phyloP scores from a whole-genome alignment of 495 filamentous ascomycete species.

The Cercophora sp. region DNA sequence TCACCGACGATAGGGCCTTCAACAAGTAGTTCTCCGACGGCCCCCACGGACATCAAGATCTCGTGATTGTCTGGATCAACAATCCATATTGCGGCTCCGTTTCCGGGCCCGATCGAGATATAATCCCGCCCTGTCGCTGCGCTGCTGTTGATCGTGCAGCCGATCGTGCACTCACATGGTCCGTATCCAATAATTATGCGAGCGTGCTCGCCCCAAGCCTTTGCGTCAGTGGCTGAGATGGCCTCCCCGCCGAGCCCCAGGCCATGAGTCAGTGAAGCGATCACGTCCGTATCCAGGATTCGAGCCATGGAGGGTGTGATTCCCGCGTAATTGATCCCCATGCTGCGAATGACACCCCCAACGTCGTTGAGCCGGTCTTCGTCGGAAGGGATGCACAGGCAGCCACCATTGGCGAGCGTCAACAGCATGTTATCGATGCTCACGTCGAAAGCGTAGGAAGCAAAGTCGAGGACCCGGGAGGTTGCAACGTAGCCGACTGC shows the following conservation, averaged over 20 bases:
- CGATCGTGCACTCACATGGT: conserved; percentile 47
- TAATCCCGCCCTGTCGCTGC: conserved; percentile 37
- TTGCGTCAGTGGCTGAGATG: conserved; percentile 12
- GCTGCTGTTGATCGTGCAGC: conserved; percentile 44
- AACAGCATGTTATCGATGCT: conserved; percentile 54
- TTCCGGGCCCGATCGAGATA: conserved; percentile 21
- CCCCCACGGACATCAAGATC: conserved; percentile 37
- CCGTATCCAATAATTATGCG: conserved; percentile 52
- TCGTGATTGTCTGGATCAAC: conserved; percentile 29
- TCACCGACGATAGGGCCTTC: conserved; percentile 45
- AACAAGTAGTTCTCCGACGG: conserved; percentile 45
- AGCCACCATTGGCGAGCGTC: conserved; percentile 43
- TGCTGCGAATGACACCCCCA: conserved; percentile 24
- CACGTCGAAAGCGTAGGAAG: conserved; percentile 57
- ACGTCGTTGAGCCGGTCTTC: conserved; percentile 29
- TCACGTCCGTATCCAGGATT: conserved; percentile 16
- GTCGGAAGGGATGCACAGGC: conserved; percentile 35
- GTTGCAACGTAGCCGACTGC: conserved; percentile 12
- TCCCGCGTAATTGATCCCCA: conserved; percentile 23
- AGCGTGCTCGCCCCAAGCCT: conserved; percentile 21
- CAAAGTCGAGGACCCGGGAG: conserved; percentile 54
- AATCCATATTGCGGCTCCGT: conserved; percentile 27
- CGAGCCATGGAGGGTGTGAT: conserved; percentile 24
- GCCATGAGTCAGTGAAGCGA: conserved; percentile 16
- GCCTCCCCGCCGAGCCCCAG: conserved; percentile 27